Conservation (phyloP, 73 alveolate species). For the Vitrella brassicaformis region DNA sequence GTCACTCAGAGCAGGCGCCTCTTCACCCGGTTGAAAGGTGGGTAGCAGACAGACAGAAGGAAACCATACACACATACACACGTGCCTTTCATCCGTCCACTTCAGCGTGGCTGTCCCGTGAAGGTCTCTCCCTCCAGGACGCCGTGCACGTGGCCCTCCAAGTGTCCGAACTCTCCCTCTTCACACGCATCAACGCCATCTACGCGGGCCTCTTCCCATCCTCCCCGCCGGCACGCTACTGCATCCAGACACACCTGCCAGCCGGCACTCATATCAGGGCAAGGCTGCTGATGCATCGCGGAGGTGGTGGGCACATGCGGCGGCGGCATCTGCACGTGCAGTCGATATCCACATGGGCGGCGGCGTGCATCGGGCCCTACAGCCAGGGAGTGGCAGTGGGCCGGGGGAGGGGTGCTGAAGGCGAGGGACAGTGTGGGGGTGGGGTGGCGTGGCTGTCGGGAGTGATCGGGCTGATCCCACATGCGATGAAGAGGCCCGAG, state of each 20-base stretch:
- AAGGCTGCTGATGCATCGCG: background rate
- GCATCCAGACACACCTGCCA: slow-evolving; percentile 23
- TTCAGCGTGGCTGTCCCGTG: no score
- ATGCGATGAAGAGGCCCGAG: background rate
- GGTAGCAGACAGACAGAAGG: no score
- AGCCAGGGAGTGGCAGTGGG: slow-evolving; percentile 13
- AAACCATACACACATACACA: no score
- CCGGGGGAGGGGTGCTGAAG: no score
- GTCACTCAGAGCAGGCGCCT: no score
- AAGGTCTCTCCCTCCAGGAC: no score
- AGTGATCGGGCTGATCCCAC: background rate
- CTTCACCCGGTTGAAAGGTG: no score
- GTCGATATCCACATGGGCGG: slow-evolving; percentile 35
- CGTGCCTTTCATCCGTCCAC: no score
- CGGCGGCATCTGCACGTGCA: slow-evolving; percentile 24
- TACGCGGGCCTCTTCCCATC: background rate
- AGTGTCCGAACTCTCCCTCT: background rate
- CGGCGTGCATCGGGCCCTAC: slow-evolving; percentile 38
- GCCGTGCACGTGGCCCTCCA: no score
- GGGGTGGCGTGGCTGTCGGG: background rate
- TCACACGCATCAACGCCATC: background rate
- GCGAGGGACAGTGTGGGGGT: no score
- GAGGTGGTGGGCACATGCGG: background rate
- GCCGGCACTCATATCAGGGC: background rate
- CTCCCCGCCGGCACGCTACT: slow-evolving; percentile 11